Evolutionary conservation across 2,329 filamentous ascomycete genomes (phyloP).

Genomic region (Exophiala lecanii-corni): DNA sequence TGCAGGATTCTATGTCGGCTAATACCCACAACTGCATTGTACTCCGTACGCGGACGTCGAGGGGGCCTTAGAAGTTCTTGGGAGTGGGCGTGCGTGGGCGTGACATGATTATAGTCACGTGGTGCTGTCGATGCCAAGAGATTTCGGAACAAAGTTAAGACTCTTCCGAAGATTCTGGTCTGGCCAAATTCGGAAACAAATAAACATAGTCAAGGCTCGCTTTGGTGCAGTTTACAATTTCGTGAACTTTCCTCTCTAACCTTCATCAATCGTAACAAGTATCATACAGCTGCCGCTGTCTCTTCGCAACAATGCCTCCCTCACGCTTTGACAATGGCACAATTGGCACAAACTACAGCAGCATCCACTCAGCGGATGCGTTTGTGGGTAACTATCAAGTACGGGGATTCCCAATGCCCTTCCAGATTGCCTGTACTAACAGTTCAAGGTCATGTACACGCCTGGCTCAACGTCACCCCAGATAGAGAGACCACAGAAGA

Average conservation of each 20-base stretch:
- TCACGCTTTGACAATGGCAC: slow-evolving; percentile 26
- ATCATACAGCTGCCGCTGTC: neutral
- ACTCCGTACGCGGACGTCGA: too few species aligned
- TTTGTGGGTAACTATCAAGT: slow-evolving; percentile 27
- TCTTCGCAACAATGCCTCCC: slow-evolving; percentile 13
- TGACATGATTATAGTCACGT: neutral
- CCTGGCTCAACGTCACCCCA: slow-evolving; percentile 26
- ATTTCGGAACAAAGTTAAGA: too few species aligned
- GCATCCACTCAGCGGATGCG: slow-evolving; percentile 27
- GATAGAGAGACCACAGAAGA: slow-evolving; percentile 17
- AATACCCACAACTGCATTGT: too few species aligned
- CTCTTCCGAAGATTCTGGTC: too few species aligned
- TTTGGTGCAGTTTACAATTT: too few species aligned
- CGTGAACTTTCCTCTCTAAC: too few species aligned
- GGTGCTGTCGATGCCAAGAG: neutral
- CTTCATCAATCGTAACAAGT: too few species aligned
- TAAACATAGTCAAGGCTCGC: too few species aligned
- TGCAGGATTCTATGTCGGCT: too few species aligned
- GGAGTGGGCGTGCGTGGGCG: too few species aligned
- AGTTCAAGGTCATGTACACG: slow-evolving; percentile 26
- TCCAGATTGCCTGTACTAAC: slow-evolving; percentile 2
- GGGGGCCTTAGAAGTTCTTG: too few species aligned
- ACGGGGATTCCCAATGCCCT: neutral
- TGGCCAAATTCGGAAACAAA: neutral
- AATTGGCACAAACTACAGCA: slow-evolving; percentile 26